A percentile compares a stretch with the other conserved stretches of the same genome.
These are phyloP conservation scores for Solanum chacoense DNA, from an alignment of 305 asterid species.

Conservation along the genomic window DNA sequence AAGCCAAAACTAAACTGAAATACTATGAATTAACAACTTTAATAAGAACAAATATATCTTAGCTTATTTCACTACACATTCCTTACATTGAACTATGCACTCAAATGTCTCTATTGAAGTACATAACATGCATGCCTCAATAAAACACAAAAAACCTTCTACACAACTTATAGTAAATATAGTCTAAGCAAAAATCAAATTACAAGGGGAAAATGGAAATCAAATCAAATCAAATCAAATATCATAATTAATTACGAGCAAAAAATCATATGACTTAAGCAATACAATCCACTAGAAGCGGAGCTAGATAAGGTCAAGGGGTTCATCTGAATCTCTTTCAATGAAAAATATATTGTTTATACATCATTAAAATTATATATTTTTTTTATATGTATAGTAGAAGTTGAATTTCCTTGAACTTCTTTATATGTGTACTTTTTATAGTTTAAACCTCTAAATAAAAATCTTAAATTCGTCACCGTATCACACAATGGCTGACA, in stretches of 20 bases:
- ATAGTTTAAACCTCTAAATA: not conserved
- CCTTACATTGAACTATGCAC: not conserved
- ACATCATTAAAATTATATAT: not conserved
- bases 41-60: not conserved
- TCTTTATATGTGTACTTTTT: not conserved
- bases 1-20: not conserved
- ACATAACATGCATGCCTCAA: not conserved
- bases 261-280: not conserved
- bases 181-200: not conserved
- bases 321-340: not conserved
- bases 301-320: not conserved
- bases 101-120: not conserved
- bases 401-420: not conserved
- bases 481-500: not conserved
- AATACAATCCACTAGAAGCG: not conserved
- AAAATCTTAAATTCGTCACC: not conserved
- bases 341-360: not conserved
- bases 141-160: not conserved
- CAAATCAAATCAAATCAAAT: not conserved
- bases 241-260: not conserved
- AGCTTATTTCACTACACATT: not conserved
- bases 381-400: not conserved
- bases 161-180: not conserved
- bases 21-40: not conserved
- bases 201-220: not conserved